Evolutionary conservation across 176 grass and related monocot species (phyloP), one percentile per base, ranked within the genome.

Genomic region (Puccinellia tenuiflora): DNA sequence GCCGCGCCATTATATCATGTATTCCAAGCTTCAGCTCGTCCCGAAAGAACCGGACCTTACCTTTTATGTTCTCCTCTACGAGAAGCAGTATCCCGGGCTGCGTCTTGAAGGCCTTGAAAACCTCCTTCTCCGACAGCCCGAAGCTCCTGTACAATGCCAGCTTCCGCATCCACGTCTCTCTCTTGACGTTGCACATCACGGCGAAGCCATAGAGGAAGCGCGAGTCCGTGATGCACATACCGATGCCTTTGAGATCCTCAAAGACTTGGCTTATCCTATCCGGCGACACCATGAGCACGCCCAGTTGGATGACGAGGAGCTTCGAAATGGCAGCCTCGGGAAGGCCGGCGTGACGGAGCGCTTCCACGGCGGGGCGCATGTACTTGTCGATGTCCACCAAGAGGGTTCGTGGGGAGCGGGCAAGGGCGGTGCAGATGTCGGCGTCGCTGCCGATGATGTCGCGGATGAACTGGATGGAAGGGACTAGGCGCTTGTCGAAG

Each of bases 81-180:
- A 45, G 6, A 17, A 52, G 26, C 16, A 87, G 34, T 17, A 73
- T 45, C 5, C 16, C 35, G 50, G 88, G 84, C 21, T 81, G 68
- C 31, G 7, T 87, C 80, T 59, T 83, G 73, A 87, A 74, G 15
- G 91, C 87, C 20, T 38, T 72, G 54, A 45, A 14, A 15, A 92
- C 73, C 51, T 67, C 42, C 1, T 12, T 33, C 62, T 92, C 76
- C 2, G 84, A 73, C 61, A 75, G 29, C 7, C 87, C 87, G 3
- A 92, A 56, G 54, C 81, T 93, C 53, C 7, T 45, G 78, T 74
- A 90, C 21, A 90, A 39, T 2, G 76, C 80, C 50, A 90, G 22
- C 40, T 82, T 88, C 47, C 81, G 74, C 77, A 37, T 37, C 88
- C 79, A 91, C 0, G 50, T 88, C 48, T 74, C 82, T 79, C 13